Evolutionary conservation across 768 basidiomycete species (phyloP), one percentile per base, ranked within the genome.

Genomic region (Suillus paluster): DNA sequence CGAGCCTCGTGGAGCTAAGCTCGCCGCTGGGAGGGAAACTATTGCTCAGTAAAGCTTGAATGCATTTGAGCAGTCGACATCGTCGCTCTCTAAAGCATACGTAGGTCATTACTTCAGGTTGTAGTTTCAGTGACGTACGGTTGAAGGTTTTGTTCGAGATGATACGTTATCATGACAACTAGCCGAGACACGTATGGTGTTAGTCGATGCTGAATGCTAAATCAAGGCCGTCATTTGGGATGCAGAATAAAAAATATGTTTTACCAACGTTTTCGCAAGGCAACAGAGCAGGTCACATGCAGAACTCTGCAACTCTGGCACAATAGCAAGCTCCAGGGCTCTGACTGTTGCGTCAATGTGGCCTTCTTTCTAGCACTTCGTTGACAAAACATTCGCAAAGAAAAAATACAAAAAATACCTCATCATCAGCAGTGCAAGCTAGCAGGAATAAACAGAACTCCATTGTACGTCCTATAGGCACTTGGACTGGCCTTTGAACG

Each of bases 391-490:
- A 58, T 60, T 60, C 36, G 30, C 23, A 42, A 36, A 61, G 58
- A 60, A 62, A 57, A 63, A 52, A 41, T 34, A 36, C 38, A 60
- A 63, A 53, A 80, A 83, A 69, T 77, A 82, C 83, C 68, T 78
- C 75, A 21, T 83, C 84, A 11, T 87, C 83, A 19, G 57, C 67
- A 11, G 80, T 79, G 45, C 75, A 85, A 72, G 70, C 75, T 68
- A 87, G 67, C 19, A 94, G 76, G 10, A 82, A 79, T 27, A 77
- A 69, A 27, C 80, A 78, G 36, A 93, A 81, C 48, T 81, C 80
- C 14, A 83, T 78, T 19, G 93, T 67, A 42, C 78, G 70, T 5
- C 91, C 92, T n/a, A 91, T 67, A 1, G 93, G 91, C 10, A 94
- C 69, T 64, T 82, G 80, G 0, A 94, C 86, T 19, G 90, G 86